phyloP scores from a whole-genome alignment of 805 yeast species.

The Kluyveromyces nonfermentans region DNA sequence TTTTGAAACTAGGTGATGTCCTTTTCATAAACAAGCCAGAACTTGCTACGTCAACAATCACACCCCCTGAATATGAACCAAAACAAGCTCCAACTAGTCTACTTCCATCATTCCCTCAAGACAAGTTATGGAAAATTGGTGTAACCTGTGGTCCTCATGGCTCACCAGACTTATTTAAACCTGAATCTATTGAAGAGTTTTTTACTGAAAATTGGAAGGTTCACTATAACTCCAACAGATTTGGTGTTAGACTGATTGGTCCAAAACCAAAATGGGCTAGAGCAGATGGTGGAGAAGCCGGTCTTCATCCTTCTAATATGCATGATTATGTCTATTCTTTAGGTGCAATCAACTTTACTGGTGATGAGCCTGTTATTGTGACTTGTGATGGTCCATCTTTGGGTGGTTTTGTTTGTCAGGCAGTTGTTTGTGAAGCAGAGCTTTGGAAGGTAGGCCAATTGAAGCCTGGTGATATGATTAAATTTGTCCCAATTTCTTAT shows the following conservation, averaged over 20 bases:
- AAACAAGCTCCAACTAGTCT: constrained; percentile 41
- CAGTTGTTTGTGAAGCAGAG: constrained; percentile 91
- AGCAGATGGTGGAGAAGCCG: constrained; percentile 94
- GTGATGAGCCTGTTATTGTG: constrained; percentile 95
- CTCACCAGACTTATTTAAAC: constrained; percentile 84
- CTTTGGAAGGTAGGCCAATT: constrained; percentile 99
- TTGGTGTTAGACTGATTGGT: constrained; percentile 89
- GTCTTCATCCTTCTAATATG: constrained; percentile 96
- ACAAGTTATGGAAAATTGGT: constrained; percentile 66
- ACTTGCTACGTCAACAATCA: constrained; percentile 55
- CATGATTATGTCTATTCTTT: constrained; percentile 94
- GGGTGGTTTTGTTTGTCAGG: constrained; percentile 96
- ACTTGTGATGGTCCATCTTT: constrained; percentile 97
- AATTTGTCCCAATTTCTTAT: constrained; percentile 69
- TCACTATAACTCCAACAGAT: constrained; percentile 93
- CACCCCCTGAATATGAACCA: constrained; percentile 64
- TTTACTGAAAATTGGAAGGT: constrained; percentile 81
- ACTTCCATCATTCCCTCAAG: constrained; percentile 20
- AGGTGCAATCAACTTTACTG: constrained; percentile 96
- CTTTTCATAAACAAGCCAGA: constrained; percentile 76
- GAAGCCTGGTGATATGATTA: constrained; percentile 83
- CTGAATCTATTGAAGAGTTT: constrained; percentile 66
- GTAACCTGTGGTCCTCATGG: constrained; percentile 98
- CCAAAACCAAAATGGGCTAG: constrained; percentile 98
- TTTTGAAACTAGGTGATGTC: constrained; percentile 85